phyloP scores from a whole-genome alignment of 805 yeast species.

The Candida silvicultrix region DNA sequence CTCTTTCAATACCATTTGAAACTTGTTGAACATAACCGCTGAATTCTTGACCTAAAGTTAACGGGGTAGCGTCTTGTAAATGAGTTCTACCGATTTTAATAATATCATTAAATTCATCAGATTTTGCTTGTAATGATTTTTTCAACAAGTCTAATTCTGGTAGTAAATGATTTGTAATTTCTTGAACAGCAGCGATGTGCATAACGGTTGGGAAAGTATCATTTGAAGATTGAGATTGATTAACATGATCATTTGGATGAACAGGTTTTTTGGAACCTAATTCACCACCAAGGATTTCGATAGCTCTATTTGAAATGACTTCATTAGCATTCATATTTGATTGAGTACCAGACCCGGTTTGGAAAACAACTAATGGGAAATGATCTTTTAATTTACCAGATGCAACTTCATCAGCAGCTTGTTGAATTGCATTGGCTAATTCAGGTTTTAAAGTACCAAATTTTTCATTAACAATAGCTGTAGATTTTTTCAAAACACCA shows the following conservation, averaged over 20 bases:
- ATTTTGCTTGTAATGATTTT: slow-evolving; percentile 69
- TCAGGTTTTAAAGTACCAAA: slow-evolving; percentile 82
- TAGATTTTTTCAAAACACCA: slow-evolving; percentile 90
- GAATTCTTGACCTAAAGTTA: slow-evolving; percentile 97
- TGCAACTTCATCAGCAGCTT: slow-evolving; percentile 93
- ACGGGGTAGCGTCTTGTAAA: slow-evolving; percentile 97
- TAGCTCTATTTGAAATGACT: slow-evolving; percentile 97
- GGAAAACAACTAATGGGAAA: slow-evolving; percentile 97
- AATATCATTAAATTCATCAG: slow-evolving; percentile 80
- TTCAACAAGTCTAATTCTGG: slow-evolving; percentile 78
- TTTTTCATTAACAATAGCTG: slow-evolving; percentile 83
- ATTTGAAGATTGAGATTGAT: slow-evolving; percentile 97
- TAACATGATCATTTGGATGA: slow-evolving; percentile 98
- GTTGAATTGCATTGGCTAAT: slow-evolving; percentile 76
- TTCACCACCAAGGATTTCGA: slow-evolving; percentile 88
- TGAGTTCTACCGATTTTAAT: slow-evolving; percentile 99
- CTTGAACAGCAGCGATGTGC: slow-evolving; percentile 98
- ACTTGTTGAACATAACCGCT: slow-evolving; percentile 94
- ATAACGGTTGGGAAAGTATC: slow-evolving; percentile 99
- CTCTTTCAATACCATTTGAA: slow-evolving; percentile 83
- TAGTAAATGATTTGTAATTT: slow-evolving; percentile 65
- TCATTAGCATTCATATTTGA: slow-evolving; percentile 99
- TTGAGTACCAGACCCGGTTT: slow-evolving; percentile 98
- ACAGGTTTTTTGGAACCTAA: slow-evolving; percentile 91
- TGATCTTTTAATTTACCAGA: slow-evolving; percentile 89